phyloP scores from a whole-genome alignment of 352 stramenopile genomes.

The Phytopythium cucurbitacearum region DNA sequence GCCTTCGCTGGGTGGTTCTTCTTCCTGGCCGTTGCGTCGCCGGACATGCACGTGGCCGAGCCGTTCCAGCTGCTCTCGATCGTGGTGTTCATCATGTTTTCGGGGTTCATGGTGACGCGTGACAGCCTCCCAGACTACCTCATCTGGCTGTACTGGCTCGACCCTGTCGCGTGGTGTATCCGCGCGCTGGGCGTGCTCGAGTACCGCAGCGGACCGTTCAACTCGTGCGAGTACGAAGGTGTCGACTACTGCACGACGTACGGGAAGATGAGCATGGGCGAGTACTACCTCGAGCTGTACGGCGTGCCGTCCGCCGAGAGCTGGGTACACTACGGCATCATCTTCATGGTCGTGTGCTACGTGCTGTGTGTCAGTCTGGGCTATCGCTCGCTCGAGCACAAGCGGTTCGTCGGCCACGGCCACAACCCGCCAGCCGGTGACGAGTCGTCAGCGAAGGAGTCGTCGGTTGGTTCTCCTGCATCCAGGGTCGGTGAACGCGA shows the following conservation, averaged over 20 bases:
- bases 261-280: constrained; percentile 11
- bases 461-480: too few relatives aligned
- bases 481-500: constrained; percentile 7
- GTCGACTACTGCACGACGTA: constrained; percentile 23
- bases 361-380: constrained; percentile 19
- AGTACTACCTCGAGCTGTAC: constrained; percentile 20
- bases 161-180: constrained; percentile 38
- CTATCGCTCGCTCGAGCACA: constrained; percentile 25
- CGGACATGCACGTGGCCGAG: constrained; percentile 15
- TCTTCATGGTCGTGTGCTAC: constrained; percentile 17
- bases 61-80: constrained; percentile 16
- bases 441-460: background rate
- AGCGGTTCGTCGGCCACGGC: constrained; percentile 22
- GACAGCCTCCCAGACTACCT: constrained; percentile 23
- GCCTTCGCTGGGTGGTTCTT: constrained; percentile 34
- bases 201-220: constrained; percentile 16
- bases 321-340: constrained; percentile 20
- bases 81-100: constrained; percentile 33
- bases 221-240: constrained; percentile 15
- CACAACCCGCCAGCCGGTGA: constrained; percentile 8
- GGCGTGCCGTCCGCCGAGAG: constrained; percentile 13
- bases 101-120: constrained; percentile 29
- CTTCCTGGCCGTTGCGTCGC: constrained; percentile 19
- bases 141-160: constrained; percentile 51
- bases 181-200: constrained; percentile 24